Evolutionary conservation across 495 filamentous ascomycete species (phyloP).

Genomic region (Penicillium pancosmium): DNA sequence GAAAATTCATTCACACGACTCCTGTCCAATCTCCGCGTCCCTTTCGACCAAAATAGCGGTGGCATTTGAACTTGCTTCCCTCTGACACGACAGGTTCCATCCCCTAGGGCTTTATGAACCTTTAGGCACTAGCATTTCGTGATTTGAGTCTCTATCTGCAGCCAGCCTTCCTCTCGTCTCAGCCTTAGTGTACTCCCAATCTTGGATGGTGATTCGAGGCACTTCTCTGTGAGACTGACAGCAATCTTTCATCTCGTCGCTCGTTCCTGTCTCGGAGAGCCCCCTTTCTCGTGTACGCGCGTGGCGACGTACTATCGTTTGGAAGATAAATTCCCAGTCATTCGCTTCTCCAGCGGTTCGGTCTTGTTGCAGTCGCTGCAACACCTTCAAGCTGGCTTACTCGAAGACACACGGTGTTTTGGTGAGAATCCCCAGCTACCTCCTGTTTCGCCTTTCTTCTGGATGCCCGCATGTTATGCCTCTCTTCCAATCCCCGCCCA

Average conservation of each 20-base stretch:
- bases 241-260: conserved; percentile 43
- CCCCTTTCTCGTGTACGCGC: conserved; percentile 30
- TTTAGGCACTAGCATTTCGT: conserved; percentile 30
- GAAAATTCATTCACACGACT: conserved; percentile 2
- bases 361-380: conserved; percentile 53
- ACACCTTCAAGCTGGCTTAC: conserved; percentile 58
- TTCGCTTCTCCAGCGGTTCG: conserved; percentile 49
- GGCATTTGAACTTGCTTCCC: conserved; percentile 7
- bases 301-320: conserved; percentile 43
- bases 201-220: conserved; percentile 44
- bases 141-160: conserved; percentile 39
- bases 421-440: conserved; percentile 40
- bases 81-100: conserved; percentile 24
- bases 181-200: conserved; percentile 27
- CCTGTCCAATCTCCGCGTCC: conserved; percentile 15
- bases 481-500: conserved; percentile 20
- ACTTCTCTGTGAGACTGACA: conserved; percentile 37
- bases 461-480: conserved; percentile 29
- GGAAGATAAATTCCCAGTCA: conserved; percentile 51
- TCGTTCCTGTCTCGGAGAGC: conserved; percentile 50
- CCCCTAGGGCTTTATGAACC: conserved; percentile 26
- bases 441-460: conserved; percentile 24
- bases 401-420: conserved; percentile 54
- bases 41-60: conserved; percentile 17
- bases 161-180: conserved; percentile 38